Evolutionary conservation across 345 rosid species (phyloP).

Genomic region (Xanthoceras sorbifolium): DNA sequence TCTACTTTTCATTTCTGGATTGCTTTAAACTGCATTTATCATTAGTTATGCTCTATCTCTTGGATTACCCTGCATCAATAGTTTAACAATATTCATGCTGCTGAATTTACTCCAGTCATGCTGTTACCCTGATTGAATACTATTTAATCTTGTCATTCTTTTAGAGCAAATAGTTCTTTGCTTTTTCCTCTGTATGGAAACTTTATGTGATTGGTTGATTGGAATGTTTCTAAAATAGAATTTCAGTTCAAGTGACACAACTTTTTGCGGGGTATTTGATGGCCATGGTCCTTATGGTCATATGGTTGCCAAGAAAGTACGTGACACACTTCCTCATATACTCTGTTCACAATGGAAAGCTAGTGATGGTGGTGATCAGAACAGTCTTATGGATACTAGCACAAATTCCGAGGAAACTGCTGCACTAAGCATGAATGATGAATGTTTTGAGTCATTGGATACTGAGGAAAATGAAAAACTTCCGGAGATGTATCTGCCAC

Average conservation of each 20-base stretch:
- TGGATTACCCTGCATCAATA: background rate
- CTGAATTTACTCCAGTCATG: background rate
- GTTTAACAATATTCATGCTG: background rate
- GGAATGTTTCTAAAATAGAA: constrained; percentile 53
- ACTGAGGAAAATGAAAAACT: constrained; percentile 47
- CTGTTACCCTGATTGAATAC: background rate
- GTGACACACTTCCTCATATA: constrained; percentile 76
- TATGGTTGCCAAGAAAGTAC: constrained; percentile 86
- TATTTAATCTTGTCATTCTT: background rate
- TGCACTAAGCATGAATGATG: constrained; percentile 63
- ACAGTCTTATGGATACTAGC: constrained; percentile 26
- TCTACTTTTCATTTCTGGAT: background rate
- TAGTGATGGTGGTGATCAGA: constrained; percentile 35
- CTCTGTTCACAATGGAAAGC: constrained; percentile 63
- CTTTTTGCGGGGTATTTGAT: constrained; percentile 93
- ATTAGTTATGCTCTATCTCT: background rate
- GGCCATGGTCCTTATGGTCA: constrained; percentile 99
- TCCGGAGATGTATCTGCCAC: constrained; percentile 64
- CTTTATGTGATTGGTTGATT: constrained; percentile 30
- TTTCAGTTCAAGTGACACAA: constrained; percentile 63
- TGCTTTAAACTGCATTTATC: background rate
- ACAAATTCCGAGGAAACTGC: constrained; percentile 47
- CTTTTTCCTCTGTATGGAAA: constrained; percentile 1
- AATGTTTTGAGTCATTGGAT: constrained; percentile 53
- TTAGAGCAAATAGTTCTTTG: constrained; percentile 9